Conservation (phyloP, 2,329 filamentous ascomycete species). For the Aspergillus ruber region DNA sequence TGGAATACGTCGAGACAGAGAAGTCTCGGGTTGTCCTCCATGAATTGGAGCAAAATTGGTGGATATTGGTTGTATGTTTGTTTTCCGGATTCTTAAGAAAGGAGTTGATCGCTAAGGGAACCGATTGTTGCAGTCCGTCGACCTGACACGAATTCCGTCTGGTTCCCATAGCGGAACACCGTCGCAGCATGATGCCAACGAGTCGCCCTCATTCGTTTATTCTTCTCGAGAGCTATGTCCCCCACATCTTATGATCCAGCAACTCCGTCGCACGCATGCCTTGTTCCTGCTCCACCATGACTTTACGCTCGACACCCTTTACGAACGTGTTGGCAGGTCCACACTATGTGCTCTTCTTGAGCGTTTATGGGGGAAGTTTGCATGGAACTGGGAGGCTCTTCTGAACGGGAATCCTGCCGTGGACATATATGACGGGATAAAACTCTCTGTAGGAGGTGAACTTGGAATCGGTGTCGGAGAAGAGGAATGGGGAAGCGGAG, state of each 20-base stretch:
- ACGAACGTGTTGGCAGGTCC: conserved; percentile 55
- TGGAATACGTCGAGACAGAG: conserved; percentile 87
- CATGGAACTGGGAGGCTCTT: conserved; percentile 73
- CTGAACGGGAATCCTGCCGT: conserved; percentile 82
- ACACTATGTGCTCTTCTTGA: conserved; percentile 68
- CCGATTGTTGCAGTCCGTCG: conserved; percentile 56
- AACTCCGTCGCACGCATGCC: conserved; percentile 74
- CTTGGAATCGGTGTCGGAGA: conserved; percentile 91
- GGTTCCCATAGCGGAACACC: conserved; percentile 40
- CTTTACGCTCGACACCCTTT: conserved; percentile 64
- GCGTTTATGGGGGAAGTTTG: conserved; percentile 71
- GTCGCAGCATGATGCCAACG: conserved; percentile 27
- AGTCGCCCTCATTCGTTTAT: conserved; percentile 60
- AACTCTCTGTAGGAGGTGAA: conserved; percentile 83
- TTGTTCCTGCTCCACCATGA: conserved; percentile 86
- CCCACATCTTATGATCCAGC: conserved; percentile 66
- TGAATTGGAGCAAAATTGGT: conserved; percentile 88
- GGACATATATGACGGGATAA: conserved; percentile 73
- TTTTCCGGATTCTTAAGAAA: not conserved
- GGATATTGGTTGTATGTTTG: conserved; percentile 75
- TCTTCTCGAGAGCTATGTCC: conserved; percentile 87
- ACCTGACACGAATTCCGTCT: conserved; percentile 67
- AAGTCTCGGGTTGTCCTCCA: conserved; percentile 77
- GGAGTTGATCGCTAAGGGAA: conserved; percentile 5
- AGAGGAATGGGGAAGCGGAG: conserved; percentile 88